Evolutionary conservation across 768 basidiomycete genomes (phyloP).

Genomic region (Dentipellis sp.): DNA sequence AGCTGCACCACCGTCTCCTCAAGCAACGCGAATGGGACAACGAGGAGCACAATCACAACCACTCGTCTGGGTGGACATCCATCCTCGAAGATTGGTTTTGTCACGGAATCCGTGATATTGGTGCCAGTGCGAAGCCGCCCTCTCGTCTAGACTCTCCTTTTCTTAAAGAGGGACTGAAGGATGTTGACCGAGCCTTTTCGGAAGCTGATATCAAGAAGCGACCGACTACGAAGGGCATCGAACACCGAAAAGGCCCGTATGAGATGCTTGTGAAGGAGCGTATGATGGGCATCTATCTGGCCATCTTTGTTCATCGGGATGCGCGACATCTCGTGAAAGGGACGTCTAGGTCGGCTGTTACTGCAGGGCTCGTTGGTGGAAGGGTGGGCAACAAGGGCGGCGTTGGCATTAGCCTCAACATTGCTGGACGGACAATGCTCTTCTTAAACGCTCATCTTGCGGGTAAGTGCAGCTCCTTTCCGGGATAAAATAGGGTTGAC

Average conservation of each 20-base stretch:
- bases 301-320: constrained; percentile 69
- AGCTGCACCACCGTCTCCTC: constrained; percentile 17
- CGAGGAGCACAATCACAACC: constrained; percentile 10
- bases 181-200: constrained; percentile 9
- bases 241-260: constrained; percentile 62
- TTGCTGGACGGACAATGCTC: constrained; percentile 74
- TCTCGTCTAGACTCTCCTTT: constrained; percentile 19
- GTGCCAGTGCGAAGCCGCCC: constrained; percentile 23
- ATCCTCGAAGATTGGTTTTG: constrained; percentile 71
- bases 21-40: constrained; percentile 18
- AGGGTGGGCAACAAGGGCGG: constrained; percentile 90
- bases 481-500: too few relatives aligned
- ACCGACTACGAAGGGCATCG: constrained; percentile 29
- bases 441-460: constrained; percentile 91
- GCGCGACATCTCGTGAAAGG: constrained; percentile 59
- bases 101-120: constrained; percentile 17
- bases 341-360: constrained; percentile 73
- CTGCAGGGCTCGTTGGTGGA: constrained; percentile 85
- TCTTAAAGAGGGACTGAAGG: constrained; percentile 23
- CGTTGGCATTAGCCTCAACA: constrained; percentile 81
- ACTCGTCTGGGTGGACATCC: constrained; percentile 58
- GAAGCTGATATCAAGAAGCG: constrained; percentile 35
- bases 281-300: constrained; percentile 82
- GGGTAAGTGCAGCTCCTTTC: constrained; percentile 29
- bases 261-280: constrained; percentile 81